Evolutionary conservation across 306 rosid species (phyloP).

Genomic region (Trichosanthes cucumerina): DNA sequence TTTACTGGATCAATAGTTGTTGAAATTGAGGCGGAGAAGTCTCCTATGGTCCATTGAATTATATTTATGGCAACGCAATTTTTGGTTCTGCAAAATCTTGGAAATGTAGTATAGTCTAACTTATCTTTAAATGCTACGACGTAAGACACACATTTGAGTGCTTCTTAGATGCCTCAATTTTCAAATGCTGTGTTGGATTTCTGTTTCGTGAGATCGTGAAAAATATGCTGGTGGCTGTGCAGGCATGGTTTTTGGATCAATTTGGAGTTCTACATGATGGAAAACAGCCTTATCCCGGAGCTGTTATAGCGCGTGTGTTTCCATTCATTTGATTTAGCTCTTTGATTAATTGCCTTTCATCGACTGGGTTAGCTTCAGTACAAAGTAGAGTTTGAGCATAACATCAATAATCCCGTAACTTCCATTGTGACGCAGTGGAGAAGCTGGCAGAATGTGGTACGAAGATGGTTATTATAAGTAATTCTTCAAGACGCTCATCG

Average conservation of each 20-base stretch:
- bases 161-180: not conserved
- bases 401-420: not conserved
- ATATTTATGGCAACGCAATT: not conserved
- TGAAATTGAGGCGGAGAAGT: not conserved
- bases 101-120: not conserved
- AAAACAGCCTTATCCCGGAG: conserved; percentile 81
- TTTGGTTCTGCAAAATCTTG: not conserved
- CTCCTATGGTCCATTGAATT: not conserved
- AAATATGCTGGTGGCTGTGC: conserved; percentile 8
- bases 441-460: conserved; percentile 62
- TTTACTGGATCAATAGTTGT: not conserved
- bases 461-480: conserved; percentile 88
- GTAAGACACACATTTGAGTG: not conserved
- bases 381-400: not conserved
- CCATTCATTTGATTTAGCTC: not conserved
- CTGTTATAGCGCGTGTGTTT: conserved; percentile 56
- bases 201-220: not conserved
- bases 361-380: not conserved
- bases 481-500: conserved; percentile 89
- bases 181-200: not conserved
- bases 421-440: conserved; percentile 38
- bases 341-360: not conserved
- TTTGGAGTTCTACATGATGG: conserved; percentile 97
- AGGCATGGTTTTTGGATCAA: conserved; percentile 95
- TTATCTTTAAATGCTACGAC: not conserved